A percentile compares a stretch with the other conserved stretches of the same genome.
These are phyloP conservation scores for Rhizophagus clarus DNA, from an alignment of 192 early-diverging fungal genomes.

Conservation along the genomic window DNA sequence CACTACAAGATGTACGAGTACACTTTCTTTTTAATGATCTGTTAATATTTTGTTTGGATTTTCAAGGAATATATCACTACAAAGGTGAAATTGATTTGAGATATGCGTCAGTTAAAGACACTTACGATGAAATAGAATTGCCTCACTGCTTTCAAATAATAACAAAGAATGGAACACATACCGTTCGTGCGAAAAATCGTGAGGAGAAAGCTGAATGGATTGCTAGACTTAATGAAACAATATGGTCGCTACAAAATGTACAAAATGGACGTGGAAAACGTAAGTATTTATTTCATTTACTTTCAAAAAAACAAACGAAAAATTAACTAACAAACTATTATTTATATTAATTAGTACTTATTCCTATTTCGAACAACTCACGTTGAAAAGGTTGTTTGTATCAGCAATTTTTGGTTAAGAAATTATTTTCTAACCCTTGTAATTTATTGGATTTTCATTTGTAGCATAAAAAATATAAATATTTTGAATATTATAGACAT, in stretches of 20 bases:
- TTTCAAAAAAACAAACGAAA: neutral
- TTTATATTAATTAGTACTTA: neutral
- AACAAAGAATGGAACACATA: neutral
- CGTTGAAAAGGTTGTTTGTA: too few relatives aligned
- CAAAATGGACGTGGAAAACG: constrained; percentile 1
- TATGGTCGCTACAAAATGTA: constrained; percentile 15
- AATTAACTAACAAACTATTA: neutral
- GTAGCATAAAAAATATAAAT: neutral
- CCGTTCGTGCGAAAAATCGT: neutral
- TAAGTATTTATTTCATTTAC: neutral
- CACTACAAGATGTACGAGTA: constrained; percentile 5
- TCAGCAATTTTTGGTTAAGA: too few relatives aligned
- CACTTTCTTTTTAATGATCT: constrained; percentile 32
- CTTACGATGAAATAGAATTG: constrained; percentile 9
- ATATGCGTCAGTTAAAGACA: neutral
- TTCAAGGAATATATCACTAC: constrained; percentile 13
- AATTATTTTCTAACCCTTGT: neutral
- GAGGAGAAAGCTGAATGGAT: constrained; percentile 29
- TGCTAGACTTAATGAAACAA: constrained; percentile 10
- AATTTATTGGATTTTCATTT: neutral
- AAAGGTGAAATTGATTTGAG: constrained; percentile 23
- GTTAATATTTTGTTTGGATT: constrained; percentile 16
- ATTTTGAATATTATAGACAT: too few relatives aligned
- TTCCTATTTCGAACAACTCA: neutral
- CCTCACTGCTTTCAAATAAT: constrained; percentile 29